A percentile compares a stretch with the other conserved stretches of the same genome.
These are phyloP conservation scores for Geotrichum fermentans DNA, from an alignment of 1,139 yeast species.

Conservation along the genomic window DNA sequence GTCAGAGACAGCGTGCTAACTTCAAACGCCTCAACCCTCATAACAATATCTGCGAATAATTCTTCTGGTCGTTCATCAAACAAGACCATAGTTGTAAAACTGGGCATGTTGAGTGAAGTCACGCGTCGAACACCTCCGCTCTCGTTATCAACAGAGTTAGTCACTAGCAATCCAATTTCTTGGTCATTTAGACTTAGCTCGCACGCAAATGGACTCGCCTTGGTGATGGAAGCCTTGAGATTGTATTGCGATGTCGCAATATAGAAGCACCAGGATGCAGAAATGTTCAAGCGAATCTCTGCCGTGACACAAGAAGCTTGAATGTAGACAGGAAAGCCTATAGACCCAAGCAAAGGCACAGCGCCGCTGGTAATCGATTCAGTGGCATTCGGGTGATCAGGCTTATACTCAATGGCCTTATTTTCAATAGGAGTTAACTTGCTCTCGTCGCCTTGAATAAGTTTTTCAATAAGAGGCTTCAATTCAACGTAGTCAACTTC, in stretches of 20 bases:
- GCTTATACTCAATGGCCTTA: neutral
- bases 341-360: neutral
- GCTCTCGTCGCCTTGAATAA: neutral
- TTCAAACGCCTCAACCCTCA: constrained; percentile 13
- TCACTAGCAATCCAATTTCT: constrained; percentile 15
- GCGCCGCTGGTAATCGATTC: neutral
- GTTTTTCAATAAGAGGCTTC: constrained; percentile 7
- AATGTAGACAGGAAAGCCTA: constrained; percentile 11
- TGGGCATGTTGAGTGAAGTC: constrained; percentile 14
- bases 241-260: constrained; percentile 12
- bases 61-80: constrained; percentile 8
- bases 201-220: constrained; percentile 1
- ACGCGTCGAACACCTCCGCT: constrained; percentile 17
- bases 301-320: constrained; percentile 13
- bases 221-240: constrained; percentile 7
- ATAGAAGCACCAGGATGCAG: constrained; percentile 18
- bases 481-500: constrained; percentile 15
- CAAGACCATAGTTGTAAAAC: constrained; percentile 4
- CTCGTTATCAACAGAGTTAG: constrained; percentile 11
- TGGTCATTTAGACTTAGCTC: constrained; percentile 10
- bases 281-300: constrained; percentile 14
- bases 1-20: constrained; percentile 14
- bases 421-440: neutral
- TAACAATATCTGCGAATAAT: constrained; percentile 7
- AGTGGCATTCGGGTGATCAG: too few relatives aligned